Evolutionary conservation across 2,329 filamentous ascomycete species (phyloP).

Genomic region (Aspergillus sp.): DNA sequence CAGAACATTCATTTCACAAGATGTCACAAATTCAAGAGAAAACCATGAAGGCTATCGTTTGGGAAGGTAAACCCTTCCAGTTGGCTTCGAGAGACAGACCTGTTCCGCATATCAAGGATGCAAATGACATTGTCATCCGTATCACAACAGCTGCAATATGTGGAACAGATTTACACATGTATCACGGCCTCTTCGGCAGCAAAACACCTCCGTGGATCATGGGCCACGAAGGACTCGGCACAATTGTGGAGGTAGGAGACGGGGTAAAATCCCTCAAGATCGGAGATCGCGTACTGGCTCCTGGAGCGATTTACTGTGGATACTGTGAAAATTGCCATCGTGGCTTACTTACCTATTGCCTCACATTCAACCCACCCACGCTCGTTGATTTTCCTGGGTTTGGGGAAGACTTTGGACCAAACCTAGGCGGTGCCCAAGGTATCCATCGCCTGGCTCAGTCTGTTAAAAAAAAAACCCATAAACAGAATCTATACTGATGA

Average conservation of each 20-base stretch:
- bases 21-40: background rate
- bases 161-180: conserved; percentile 36
- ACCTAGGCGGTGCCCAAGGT: conserved; percentile 15
- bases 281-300: conserved; percentile 18
- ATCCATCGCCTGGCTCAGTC: background rate
- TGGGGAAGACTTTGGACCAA: background rate
- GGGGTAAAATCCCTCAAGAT: conserved; percentile 14
- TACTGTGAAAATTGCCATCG: background rate
- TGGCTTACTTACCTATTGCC: background rate
- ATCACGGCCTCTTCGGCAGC: conserved; percentile 28
- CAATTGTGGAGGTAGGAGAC: conserved; percentile 20
- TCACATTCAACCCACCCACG: background rate
- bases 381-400: background rate
- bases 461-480: background rate
- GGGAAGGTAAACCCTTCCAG: conserved; percentile 26
- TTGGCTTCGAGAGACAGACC: conserved; percentile 23
- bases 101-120: conserved; percentile 15
- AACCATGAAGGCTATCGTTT: conserved; percentile 29
- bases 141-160: conserved; percentile 37
- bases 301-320: background rate
- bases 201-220: conserved; percentile 21
- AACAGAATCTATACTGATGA: background rate
- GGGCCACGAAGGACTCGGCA: conserved; percentile 27
- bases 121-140: conserved; percentile 36
- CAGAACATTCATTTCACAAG: no score